Percentiles rank a stretch among this genome's conserved stretches.
These are phyloP conservation scores for Volvox carteri DNA, from an alignment of 163 green algal species.

Conservation along the genomic window DNA sequence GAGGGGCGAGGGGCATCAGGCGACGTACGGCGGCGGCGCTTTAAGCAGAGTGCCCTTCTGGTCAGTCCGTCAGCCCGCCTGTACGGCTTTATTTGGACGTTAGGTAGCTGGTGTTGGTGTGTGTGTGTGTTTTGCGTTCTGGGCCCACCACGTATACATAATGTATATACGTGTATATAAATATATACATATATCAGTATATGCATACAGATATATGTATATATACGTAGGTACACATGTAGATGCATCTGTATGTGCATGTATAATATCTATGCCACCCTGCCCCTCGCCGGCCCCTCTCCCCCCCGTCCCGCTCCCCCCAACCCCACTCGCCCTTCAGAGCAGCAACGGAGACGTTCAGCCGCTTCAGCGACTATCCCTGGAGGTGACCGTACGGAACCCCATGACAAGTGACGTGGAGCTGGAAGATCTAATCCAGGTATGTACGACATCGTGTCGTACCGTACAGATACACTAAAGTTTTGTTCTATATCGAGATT, in stretches of 20 bases:
- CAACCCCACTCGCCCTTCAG: background rate
- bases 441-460: background rate
- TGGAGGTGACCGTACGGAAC: background rate
- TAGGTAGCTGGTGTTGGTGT: background rate
- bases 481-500: background rate
- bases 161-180: no score
- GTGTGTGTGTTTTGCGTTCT: background rate
- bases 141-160: background rate
- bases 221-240: background rate
- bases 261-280: no score
- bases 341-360: background rate
- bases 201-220: background rate
- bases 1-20: background rate
- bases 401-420: constrained; percentile 18
- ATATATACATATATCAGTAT: background rate
- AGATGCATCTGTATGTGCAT: background rate
- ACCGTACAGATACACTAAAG: background rate
- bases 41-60: background rate
- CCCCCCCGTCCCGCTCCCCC: background rate
- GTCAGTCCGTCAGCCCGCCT: background rate
- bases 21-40: background rate
- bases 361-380: background rate
- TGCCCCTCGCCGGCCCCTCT: no score
- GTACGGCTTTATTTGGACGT: background rate
- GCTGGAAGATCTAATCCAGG: constrained; percentile 12